Conservation (phyloP, 73 alveolate species). For the Uronychia setigera region DNA sequence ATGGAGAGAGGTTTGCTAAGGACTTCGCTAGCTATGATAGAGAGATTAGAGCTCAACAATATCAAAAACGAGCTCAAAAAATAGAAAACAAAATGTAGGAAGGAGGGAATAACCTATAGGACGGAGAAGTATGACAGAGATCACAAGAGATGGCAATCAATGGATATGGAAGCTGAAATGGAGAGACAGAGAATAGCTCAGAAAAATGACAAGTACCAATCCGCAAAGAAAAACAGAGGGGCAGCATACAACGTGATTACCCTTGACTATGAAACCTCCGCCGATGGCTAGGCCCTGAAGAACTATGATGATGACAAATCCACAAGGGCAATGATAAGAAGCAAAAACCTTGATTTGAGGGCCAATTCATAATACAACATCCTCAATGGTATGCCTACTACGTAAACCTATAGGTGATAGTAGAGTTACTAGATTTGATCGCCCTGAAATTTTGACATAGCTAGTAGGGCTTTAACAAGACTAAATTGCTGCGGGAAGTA, state of each 20-base stretch:
- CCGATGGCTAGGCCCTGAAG: conserved; percentile 83
- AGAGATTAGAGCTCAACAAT: conserved; percentile 26
- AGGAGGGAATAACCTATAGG: neutral
- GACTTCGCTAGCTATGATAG: conserved; percentile 66
- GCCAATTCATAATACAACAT: conserved; percentile 93
- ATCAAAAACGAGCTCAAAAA: neutral
- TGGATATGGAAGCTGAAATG: conserved; percentile 89
- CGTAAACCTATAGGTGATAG: conserved; percentile 23
- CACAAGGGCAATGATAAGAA: conserved; percentile 91
- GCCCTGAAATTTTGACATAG: neutral
- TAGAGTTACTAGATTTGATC: neutral
- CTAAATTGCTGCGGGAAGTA: neutral
- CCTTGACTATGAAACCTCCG: conserved; percentile 90
- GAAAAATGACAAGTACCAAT: conserved; percentile 83
- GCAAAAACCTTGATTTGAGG: conserved; percentile 91
- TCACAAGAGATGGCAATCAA: conserved; percentile 91
- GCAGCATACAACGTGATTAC: conserved; percentile 93
- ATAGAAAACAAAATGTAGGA: neutral
- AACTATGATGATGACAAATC: conserved; percentile 90
- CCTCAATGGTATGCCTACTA: conserved; percentile 95
- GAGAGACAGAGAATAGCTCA: conserved; percentile 80
- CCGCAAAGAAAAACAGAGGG: conserved; percentile 91
- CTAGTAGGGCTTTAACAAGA: neutral
- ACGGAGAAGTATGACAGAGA: conserved; percentile 87
- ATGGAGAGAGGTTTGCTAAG: conserved; percentile 52